Evolutionary conservation across 2,329 filamentous ascomycete genomes (phyloP), one percentile per base, ranked within the genome.

Genomic region (Elsinoe ampelina): DNA sequence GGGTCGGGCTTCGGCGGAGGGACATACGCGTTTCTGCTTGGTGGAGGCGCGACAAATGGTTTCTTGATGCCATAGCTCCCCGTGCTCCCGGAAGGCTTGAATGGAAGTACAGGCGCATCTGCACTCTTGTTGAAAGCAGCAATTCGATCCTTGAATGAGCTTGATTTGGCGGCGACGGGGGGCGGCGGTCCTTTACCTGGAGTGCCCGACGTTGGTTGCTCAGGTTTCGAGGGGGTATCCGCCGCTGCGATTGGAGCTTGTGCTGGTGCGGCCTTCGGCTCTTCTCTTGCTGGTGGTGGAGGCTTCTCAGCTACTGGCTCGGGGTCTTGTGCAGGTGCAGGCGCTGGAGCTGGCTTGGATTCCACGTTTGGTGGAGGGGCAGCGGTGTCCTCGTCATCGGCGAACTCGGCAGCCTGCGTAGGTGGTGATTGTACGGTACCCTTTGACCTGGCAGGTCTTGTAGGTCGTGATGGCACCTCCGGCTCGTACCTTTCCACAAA

Each of bases 401-500:
- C 42, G 42, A 56, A 56, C 19, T 56, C 54, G 55, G 67, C 57
- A 52, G 68, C 62, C 36, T 57, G 55, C 38, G 68, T 59, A 15
- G 60, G 59, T 34, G 59, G 58, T 26, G 65, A 58, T 20, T 63
- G 58, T 8, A 63, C 57, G 36, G 86, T 83, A 68, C 83, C 87
- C 75, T 86, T 91, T 54, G 80, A 73, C 63, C 88, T 84, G 58
- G 71, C 74, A 13, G 82, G 77, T 66, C 93, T 84, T 61, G 82
- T 80, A 58, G 93, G 93, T 58, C 93, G 84, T 59, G 91, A 89
- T 59, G 93, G 93, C 61, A 92, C 86, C 57, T 84, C 86, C 36
- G 93, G 93, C 71, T 97, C 92, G 72, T 89, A 95, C 73, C 86
- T 89, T 73, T 98, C 93, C 67, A 98, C 93, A 69, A 98, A 98